These are phyloP conservation scores for Aspergillus quadricinctus DNA, from an alignment of 2,329 filamentous ascomycete genomes.

Conservation along the genomic window DNA sequence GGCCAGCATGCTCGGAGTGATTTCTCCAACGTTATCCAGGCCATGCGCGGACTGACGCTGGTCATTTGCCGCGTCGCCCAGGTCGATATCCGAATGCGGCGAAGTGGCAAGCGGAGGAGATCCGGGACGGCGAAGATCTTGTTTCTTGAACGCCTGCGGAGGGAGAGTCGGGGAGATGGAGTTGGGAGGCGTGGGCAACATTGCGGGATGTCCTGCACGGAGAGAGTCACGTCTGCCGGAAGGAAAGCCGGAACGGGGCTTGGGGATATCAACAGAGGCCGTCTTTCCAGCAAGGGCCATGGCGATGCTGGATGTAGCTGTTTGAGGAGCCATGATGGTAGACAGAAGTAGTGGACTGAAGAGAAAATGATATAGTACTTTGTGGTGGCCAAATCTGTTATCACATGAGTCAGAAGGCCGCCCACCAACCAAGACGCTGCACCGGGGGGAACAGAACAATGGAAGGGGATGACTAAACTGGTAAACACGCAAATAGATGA, in stretches of 20 bases:
- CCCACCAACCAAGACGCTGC: conserved; percentile 7
- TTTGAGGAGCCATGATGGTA: conserved; percentile 42
- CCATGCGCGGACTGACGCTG: conserved; percentile 45
- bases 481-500: neutral
- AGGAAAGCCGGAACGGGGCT: conserved; percentile 35
- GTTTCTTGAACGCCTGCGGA: conserved; percentile 72
- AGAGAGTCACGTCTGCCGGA: conserved; percentile 27
- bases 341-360: conserved; percentile 9
- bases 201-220: conserved; percentile 30
- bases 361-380: conserved; percentile 2
- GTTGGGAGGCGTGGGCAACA: conserved; percentile 85
- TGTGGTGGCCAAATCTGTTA: conserved; percentile 15
- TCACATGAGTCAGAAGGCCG: conserved; percentile 21
- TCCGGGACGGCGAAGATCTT: conserved; percentile 39
- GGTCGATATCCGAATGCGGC: conserved; percentile 71
- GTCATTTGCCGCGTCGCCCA: conserved; percentile 61
- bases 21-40: conserved; percentile 71
- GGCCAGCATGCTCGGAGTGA: conserved; percentile 79
- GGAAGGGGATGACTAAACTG: conserved; percentile 8
- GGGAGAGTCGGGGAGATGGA: conserved; percentile 87
- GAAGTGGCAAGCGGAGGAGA: conserved; percentile 43
- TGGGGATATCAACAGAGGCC: conserved; percentile 47
- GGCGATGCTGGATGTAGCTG: conserved; percentile 42
- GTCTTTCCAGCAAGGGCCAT: conserved; percentile 49
- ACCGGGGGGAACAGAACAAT: conserved; percentile 1